Conservation (phyloP, 1,139 yeast species). For the Suhomyces guaymorum region DNA sequence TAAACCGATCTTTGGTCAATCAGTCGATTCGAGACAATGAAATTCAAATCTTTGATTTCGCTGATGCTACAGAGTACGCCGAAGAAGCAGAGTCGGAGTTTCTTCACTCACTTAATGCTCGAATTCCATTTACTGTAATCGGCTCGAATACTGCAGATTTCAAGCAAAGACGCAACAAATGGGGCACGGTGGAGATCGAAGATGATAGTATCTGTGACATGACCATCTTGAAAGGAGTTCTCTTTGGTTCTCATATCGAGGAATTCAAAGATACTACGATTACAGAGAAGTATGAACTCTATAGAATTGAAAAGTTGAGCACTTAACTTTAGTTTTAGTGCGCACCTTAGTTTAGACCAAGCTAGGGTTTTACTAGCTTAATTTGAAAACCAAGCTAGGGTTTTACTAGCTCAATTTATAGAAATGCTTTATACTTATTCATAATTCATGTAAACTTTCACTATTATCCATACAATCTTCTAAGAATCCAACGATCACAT, state of each 20-base stretch:
- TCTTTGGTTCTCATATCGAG: slow-evolving; percentile 19
- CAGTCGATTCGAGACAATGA: slow-evolving; percentile 43
- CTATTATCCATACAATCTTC: no score
- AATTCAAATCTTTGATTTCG: slow-evolving; percentile 54
- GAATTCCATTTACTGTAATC: slow-evolving; percentile 17
- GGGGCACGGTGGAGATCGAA: slow-evolving; percentile 17
- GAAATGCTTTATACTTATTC: no score
- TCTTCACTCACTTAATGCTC: slow-evolving; percentile 12
- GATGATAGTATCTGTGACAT: slow-evolving; percentile 15
- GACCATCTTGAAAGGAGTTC: slow-evolving; percentile 13
- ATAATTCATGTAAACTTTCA: no score
- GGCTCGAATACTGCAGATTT: slow-evolving; percentile 12
- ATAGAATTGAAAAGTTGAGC: slow-evolving; percentile 13
- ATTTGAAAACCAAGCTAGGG: no score
- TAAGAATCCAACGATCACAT: no score
- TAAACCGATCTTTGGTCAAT: slow-evolving; percentile 45
- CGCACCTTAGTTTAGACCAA: no score
- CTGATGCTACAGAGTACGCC: slow-evolving; percentile 3
- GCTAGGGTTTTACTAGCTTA: no score
- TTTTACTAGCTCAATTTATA: no score
- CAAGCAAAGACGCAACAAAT: slow-evolving; percentile 12
- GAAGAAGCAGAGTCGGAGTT: slow-evolving; percentile 14
- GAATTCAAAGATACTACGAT: slow-evolving; percentile 19
- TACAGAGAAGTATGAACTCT: slow-evolving; percentile 16
- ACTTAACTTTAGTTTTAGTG: no score